Conservation (phyloP, 164 flowering plant species). For the Magnolia kwangsiensis region DNA sequence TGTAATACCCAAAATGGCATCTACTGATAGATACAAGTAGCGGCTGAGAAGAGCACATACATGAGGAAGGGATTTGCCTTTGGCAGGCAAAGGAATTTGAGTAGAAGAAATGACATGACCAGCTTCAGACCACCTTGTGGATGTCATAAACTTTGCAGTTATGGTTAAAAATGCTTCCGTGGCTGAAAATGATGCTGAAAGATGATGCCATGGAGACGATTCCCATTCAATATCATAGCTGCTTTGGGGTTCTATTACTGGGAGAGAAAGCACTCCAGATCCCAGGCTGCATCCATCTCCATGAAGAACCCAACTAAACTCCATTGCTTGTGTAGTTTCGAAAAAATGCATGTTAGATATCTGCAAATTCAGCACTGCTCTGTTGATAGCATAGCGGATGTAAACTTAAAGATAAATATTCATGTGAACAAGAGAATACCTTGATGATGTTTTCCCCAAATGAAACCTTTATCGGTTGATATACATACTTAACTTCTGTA, state of each 20-base stretch:
- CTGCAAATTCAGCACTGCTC: slow-evolving; percentile 37
- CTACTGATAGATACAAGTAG: not conserved
- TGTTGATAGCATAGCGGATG: not conserved
- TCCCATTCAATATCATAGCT: slow-evolving; percentile 50
- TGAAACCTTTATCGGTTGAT: slow-evolving; percentile 83
- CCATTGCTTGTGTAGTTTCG: slow-evolving; percentile 55
- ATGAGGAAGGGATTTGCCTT: slow-evolving; percentile 30
- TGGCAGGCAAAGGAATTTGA: slow-evolving; percentile 65
- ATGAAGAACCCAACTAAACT: slow-evolving; percentile 57
- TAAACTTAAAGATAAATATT: not conserved
- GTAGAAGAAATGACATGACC: slow-evolving; percentile 76
- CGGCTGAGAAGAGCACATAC: not conserved
- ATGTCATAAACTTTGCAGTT: slow-evolving; percentile 42
- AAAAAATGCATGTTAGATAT: slow-evolving; percentile 59
- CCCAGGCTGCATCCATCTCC: slow-evolving; percentile 84
- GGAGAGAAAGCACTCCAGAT: slow-evolving; percentile 57
- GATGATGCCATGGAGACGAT: slow-evolving; percentile 69
- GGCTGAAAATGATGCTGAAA: slow-evolving; percentile 51
- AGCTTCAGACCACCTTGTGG: slow-evolving; percentile 77
- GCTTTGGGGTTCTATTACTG: slow-evolving; percentile 60
- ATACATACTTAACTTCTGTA: slow-evolving; percentile 86
- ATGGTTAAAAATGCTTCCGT: slow-evolving; percentile 67
- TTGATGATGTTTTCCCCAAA: slow-evolving; percentile 40
- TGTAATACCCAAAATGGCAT: not conserved
- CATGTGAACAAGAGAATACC: slow-evolving; percentile 38